These are phyloP conservation scores for Wickerhamomyces sp. DNA, from an alignment of 1,139 yeast genomes.

Conservation along the genomic window DNA sequence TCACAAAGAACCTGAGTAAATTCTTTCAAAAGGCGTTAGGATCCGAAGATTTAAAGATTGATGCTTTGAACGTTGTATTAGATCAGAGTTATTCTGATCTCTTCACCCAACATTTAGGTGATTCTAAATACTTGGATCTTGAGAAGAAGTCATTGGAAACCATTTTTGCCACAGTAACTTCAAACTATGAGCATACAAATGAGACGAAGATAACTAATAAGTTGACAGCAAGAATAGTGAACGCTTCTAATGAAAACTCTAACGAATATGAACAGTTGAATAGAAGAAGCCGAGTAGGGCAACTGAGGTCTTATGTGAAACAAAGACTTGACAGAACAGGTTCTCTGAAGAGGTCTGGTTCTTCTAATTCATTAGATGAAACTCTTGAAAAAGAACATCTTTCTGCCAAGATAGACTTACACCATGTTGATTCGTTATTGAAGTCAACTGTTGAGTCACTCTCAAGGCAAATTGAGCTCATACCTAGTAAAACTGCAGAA, in stretches of 20 bases:
- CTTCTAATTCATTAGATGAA: conserved; percentile 8
- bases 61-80: conserved; percentile 49
- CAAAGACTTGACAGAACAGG: conserved; percentile 35
- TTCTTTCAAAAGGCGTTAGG: conserved; percentile 39
- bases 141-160: conserved; percentile 73
- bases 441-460: conserved; percentile 76
- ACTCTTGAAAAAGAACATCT: conserved; percentile 8
- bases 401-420: conserved; percentile 33
- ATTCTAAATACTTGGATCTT: conserved; percentile 62
- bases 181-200: conserved; percentile 46
- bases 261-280: conserved; percentile 20
- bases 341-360: conserved; percentile 26
- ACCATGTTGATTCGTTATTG: conserved; percentile 58
- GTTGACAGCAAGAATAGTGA: conserved; percentile 37
- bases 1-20: conserved; percentile 64
- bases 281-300: conserved; percentile 29
- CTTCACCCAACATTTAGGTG: conserved; percentile 66
- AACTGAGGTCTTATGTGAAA: conserved; percentile 35
- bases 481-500: conserved; percentile 59
- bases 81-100: conserved; percentile 73
- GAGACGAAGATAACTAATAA: conserved; percentile 48
- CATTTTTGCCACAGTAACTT: conserved; percentile 46
- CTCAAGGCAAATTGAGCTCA: conserved; percentile 72
- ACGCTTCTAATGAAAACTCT: conserved; percentile 18
- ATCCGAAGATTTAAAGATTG: conserved; percentile 41